Evolutionary conservation across 805 yeast genomes (phyloP).

Genomic region (Clavispora asparagi): DNA sequence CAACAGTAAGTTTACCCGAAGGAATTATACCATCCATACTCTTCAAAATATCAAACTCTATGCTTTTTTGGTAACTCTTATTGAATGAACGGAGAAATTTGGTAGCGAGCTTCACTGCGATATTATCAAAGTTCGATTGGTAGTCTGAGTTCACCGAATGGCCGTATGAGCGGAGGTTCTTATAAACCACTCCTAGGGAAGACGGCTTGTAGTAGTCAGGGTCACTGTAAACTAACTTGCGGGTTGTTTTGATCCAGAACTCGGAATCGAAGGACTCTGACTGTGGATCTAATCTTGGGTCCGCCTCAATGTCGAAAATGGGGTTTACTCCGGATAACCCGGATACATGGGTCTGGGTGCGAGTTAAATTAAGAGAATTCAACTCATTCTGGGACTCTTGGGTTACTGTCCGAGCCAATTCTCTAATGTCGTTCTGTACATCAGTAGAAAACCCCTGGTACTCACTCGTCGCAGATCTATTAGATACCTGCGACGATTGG

Average conservation of each 20-base stretch:
- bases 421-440: neutral
- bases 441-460: neutral
- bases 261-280: constrained; percentile 7
- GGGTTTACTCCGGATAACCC: neutral
- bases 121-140: constrained; percentile 11
- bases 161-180: constrained; percentile 11
- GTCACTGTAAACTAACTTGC: constrained; percentile 7
- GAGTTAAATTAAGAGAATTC: neutral
- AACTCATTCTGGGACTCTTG: neutral
- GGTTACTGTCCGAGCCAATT: constrained; percentile 1
- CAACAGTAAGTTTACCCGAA: constrained; percentile 38
- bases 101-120: constrained; percentile 1
- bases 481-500: neutral
- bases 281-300: constrained; percentile 10
- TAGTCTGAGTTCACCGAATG: constrained; percentile 10
- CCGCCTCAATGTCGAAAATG: constrained; percentile 1
- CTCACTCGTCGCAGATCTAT: neutral
- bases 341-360: neutral
- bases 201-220: constrained; percentile 12
- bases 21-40: constrained; percentile 31
- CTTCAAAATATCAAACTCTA: constrained; percentile 25
- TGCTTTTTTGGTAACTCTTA: neutral
- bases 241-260: constrained; percentile 11
- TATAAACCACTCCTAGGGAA: constrained; percentile 11
- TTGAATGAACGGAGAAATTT: neutral